A percentile compares a stretch with the other conserved stretches of the same genome.
Evolutionary conservation across 208 protist genomes (phyloP).

Genomic region (Leishmania amazonensis): DNA sequence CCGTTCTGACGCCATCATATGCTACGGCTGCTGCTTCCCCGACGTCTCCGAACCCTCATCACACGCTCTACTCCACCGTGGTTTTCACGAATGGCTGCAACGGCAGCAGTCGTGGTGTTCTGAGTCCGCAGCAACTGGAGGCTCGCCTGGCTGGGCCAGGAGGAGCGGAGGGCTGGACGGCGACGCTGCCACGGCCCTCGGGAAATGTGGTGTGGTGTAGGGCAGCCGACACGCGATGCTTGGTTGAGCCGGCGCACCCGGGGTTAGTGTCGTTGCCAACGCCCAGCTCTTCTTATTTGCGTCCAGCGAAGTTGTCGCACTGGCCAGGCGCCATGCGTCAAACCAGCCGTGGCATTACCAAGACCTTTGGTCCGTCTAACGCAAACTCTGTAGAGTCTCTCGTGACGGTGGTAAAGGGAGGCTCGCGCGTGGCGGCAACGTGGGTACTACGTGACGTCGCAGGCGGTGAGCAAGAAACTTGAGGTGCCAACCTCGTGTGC

Average conservation of each 20-base stretch:
- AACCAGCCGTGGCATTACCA: not conserved
- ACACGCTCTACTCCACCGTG: conserved; percentile 9
- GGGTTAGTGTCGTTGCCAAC: conserved; percentile 15
- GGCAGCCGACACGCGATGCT: conserved; percentile 22
- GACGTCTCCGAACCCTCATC: not conserved
- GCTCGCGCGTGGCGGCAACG: conserved; percentile 7
- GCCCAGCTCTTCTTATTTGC: not conserved
- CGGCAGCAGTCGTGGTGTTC: conserved; percentile 1
- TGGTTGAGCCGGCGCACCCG: conserved; percentile 25
- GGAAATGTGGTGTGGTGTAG: conserved; percentile 19
- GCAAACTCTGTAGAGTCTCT: not conserved
- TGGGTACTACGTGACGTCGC: conserved; percentile 16
- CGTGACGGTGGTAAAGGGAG: conserved; percentile 25
- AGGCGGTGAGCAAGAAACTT: conserved; percentile 13
- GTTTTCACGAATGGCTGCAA: conserved; percentile 30
- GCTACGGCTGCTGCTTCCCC: not conserved
- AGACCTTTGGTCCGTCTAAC: not conserved
- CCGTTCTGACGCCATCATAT: not conserved
- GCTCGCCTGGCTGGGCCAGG: not conserved
- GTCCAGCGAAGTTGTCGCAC: not conserved
- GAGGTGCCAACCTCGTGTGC: not conserved
- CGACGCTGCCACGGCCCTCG: conserved; percentile 9
- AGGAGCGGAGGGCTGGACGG: not conserved
- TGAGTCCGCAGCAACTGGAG: conserved; percentile 5
- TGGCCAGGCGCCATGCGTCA: not conserved